phyloP scores from a whole-genome alignment of 2,329 filamentous ascomycete genomes.

The Zasmidium angulare region DNA sequence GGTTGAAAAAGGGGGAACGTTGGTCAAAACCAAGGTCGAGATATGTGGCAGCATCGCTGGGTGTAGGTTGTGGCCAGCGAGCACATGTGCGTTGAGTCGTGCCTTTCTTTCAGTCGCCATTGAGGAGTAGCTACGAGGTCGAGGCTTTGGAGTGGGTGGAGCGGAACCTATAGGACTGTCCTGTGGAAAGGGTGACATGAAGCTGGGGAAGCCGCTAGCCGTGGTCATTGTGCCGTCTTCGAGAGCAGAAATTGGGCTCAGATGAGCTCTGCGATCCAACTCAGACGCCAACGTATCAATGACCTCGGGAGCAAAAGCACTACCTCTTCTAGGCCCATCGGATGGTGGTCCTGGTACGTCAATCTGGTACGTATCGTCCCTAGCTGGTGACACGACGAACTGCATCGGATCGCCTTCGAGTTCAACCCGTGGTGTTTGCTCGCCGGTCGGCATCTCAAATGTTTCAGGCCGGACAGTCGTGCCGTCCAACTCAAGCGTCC shows the following conservation, averaged over 20 bases:
- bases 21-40: slow-evolving; percentile 56
- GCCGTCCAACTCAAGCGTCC: slow-evolving; percentile 32
- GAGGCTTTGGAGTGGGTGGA: slow-evolving; percentile 8
- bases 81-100: slow-evolving; percentile 26
- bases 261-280: slow-evolving; percentile 14
- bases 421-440: slow-evolving; percentile 35
- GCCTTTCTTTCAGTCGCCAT: slow-evolving; percentile 30
- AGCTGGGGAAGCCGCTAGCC: slow-evolving; percentile 1
- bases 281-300: slow-evolving; percentile 29
- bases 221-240: slow-evolving; percentile 16
- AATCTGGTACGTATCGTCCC: slow-evolving; percentile 32
- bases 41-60: slow-evolving; percentile 57
- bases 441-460: slow-evolving; percentile 28
- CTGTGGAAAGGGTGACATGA: slow-evolving; percentile 5
- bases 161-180: slow-evolving; percentile 3
- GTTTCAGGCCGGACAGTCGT: slow-evolving; percentile 21
- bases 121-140: slow-evolving; percentile 32
- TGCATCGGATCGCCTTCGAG: slow-evolving; percentile 39
- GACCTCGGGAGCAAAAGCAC: slow-evolving; percentile 49
- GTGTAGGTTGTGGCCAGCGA: slow-evolving; percentile 42
- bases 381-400: slow-evolving; percentile 33
- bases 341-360: background rate
- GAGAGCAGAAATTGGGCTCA: slow-evolving; percentile 23
- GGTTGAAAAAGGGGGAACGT: slow-evolving; percentile 46
- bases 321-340: slow-evolving; percentile 38